Percentiles rank a stretch among this genome's conserved stretches.
Conservation (phyloP, 2,329 filamentous ascomycete species). For the Volutella citrinella region DNA sequence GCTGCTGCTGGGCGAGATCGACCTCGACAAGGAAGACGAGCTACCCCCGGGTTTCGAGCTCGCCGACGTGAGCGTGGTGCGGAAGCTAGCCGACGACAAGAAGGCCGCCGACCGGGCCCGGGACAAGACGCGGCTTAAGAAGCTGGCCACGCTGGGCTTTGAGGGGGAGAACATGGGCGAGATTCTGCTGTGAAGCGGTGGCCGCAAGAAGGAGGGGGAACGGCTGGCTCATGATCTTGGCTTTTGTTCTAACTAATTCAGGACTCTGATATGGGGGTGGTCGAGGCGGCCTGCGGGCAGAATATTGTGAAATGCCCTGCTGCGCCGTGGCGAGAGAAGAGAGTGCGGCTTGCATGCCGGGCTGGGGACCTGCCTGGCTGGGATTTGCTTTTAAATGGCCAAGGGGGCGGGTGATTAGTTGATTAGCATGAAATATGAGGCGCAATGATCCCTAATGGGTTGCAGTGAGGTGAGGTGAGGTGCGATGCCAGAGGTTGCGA, state of each 20-base stretch:
- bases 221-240: too few species aligned
- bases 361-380: too few species aligned
- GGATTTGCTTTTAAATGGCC: too few species aligned
- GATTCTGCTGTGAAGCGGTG: constrained; percentile 54
- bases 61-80: constrained; percentile 67
- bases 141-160: constrained; percentile 76
- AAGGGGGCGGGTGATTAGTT: constrained; percentile 12
- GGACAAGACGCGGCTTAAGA: constrained; percentile 70
- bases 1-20: constrained; percentile 91
- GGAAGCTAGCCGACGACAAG: constrained; percentile 69
- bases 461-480: too few species aligned
- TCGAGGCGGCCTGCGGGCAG: constrained; percentile 42
- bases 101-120: constrained; percentile 65
- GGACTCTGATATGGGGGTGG: too few species aligned
- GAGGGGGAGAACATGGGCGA: constrained; percentile 82
- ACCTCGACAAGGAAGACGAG: constrained; percentile 93
- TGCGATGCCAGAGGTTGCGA: too few species aligned
- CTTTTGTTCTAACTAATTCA: too few species aligned
- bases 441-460: too few species aligned
- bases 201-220: constrained; percentile 22
- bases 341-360: constrained; percentile 8
- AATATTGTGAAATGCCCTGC: constrained; percentile 63
- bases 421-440: constrained; percentile 17
- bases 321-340: constrained; percentile 13
- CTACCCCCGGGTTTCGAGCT: constrained; percentile 67